Evolutionary conservation across 2,329 filamentous ascomycete genomes (phyloP), one percentile per base, ranked within the genome.

Genomic region (Magnaporthiopsis incrustans): DNA sequence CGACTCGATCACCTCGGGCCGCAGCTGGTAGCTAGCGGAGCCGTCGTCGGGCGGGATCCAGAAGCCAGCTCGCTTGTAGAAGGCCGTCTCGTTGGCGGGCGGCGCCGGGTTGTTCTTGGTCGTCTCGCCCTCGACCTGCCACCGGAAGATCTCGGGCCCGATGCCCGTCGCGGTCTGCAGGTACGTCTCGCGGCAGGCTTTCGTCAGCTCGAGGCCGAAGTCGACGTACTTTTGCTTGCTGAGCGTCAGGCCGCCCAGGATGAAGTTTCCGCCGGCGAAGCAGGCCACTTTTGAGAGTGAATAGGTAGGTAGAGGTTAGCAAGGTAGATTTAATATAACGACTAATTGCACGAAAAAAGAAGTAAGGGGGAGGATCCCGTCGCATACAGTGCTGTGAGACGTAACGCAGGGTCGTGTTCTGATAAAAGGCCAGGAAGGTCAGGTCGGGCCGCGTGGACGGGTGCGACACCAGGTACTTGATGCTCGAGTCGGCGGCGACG

Each of bases 261-360:
- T 87, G 77, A 96, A 92, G 74, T 89, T 96, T 22, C 92, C 92
- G 44, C 90, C 92, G 64, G 89, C 85, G 71, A 96, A 96, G 75
- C 91, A 95, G 50, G 89, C 89, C 65, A 96, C 82, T 85, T 85
- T 63, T n/a, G 10, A n/a, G 44, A 22, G 22, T 25, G 14, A 14
- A n/a, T 11, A 14, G 44, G 1, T 22, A n/a, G n/a, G n/a, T n/a
- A n/a, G 35, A 53, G 11, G 14, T 44, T 44, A 44, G 38, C 14
- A 1, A 33, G 30, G 35, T 59, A 18, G 4, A 18, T 25, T 27
- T 25, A 10, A 2, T 33, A 32, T 59, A 59, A 26, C 1, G 32
- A 10, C 7, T 10, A 10, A 10, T 33, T 33, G 2, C 38, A 44
- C 14, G 18, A 18, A 15, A 15, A 15, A 11, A 38, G 14, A 38